Evolutionary conservation across 2,329 filamentous ascomycete genomes (phyloP), one percentile per base, ranked within the genome.

Genomic region (Bipolaris oryzae): DNA sequence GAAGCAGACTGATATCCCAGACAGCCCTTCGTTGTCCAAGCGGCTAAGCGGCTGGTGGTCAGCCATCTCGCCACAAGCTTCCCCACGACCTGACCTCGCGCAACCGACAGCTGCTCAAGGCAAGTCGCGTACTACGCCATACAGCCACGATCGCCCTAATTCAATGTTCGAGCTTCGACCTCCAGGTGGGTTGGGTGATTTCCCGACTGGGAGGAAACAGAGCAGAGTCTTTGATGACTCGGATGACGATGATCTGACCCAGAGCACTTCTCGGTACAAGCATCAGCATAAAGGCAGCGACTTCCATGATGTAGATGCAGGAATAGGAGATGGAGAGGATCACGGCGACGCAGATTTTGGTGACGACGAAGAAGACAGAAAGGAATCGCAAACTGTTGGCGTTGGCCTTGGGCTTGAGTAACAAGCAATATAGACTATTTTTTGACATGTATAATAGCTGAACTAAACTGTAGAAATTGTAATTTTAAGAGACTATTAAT

Each of bases 141-240:
- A 50, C 38, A 51, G 48, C 1, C 60, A 64, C 16, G 72, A 74
- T 33, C 67, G 75, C 2, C 73, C 74, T 0, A 63, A 66, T 7
- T 70, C 66, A 1, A 77, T 77, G 75, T 74, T 75, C 43, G 75
- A 77, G 47, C 68, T 76, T 6, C 64, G 74, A 0, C 62, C 67
- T 10, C 63, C 70, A 11, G 69, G 55, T n/a, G 69, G 66, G 9
- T 42, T 70, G 15, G 57, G 46, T 13, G 54, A 67, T 23, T 15
- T 71, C 2, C 61, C 62, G 7, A 42, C 41, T 9, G 64, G 51
- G 34, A 57, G 48, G 44, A 56, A 62, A 54, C 57, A 35, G 68
- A 79, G 76, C 50, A 68, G 76, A 15, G 80, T 82, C 0, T 81
- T 83, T 61, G 77, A 78, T 48, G 79, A 81, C 28, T 50, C 45